Evolutionary conservation across 1,284 basidiomycete species (phyloP), one percentile per base, ranked within the genome.

Genomic region (Coniferiporia weirii): DNA sequence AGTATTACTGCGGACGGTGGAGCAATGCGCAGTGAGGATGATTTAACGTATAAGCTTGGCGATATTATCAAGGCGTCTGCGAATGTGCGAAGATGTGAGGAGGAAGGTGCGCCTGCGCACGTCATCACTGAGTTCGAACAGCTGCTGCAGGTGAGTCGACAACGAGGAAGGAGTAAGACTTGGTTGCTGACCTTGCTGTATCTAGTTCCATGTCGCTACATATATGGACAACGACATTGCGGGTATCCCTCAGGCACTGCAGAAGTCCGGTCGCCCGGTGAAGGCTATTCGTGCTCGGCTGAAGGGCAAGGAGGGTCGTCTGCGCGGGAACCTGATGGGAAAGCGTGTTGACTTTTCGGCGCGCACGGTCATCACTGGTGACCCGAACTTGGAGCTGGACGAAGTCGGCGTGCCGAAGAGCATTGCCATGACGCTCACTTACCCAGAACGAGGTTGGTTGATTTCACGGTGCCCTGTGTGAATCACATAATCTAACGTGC

Each of bases 191-290:
- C 3, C 52, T 61, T 43, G 58, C 59, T 46, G 50, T 63, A 58
- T 44, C 36, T 63, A 95, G 87, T 99, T 96, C 73, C 97, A 99
- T 71, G 94, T 97, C 62, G 97, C 96, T 6, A 99, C 97, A 0
- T 99, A 99, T 71, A 99, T 99, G 96, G 97, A 99, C 72, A 99
- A 99, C 71, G 95, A 99, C 71, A 96, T 99, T 64, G 95, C 97
- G 35, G 97, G 97, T 59, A 94, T 98, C 46, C 97, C 97, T 0
- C 95, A 98, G 71, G 95, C 96, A 0, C 76, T 98, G 68, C 97
- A 99, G 71, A 99, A 99, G 73, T 97, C 94, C 35, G 97, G 97
- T 38, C 85, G 97, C 63, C 96, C 97, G 7, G 91, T 99, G 66
- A 99, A 99, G 76, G 96, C 97, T 44, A 98, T 99, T 69, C 93